These are phyloP conservation scores for Myriosclerotinia curreyana DNA, from an alignment of 2,329 filamentous ascomycete species.

Conservation along the genomic window DNA sequence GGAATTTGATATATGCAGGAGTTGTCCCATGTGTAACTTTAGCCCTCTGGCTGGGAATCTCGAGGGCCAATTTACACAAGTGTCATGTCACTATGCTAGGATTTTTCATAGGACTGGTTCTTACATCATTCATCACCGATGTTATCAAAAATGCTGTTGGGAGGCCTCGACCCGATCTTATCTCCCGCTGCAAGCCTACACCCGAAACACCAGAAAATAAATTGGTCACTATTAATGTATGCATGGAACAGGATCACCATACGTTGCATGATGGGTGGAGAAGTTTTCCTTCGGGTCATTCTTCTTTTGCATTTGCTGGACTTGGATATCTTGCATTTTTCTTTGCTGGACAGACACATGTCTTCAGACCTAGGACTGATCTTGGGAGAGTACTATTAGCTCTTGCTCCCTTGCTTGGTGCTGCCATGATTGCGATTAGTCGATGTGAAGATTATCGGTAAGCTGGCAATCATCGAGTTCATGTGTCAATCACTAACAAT, in stretches of 20 bases:
- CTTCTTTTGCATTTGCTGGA: constrained; percentile 74
- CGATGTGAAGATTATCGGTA: constrained; percentile 64
- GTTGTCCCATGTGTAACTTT: constrained; percentile 68
- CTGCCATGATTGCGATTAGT: constrained; percentile 65
- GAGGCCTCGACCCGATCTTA: constrained; percentile 75
- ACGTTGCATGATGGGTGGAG: constrained; percentile 79
- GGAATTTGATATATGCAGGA: constrained; percentile 62
- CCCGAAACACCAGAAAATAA: constrained; percentile 47
- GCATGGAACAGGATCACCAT: constrained; percentile 67
- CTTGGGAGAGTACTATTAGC: constrained; percentile 56
- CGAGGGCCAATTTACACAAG: constrained; percentile 68
- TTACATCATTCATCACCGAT: constrained; percentile 83
- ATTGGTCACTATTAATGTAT: constrained; percentile 65
- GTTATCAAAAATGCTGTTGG: constrained; percentile 77
- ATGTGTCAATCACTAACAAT: constrained; percentile 13
- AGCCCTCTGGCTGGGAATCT: constrained; percentile 59
- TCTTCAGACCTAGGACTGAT: constrained; percentile 49
- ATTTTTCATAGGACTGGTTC: constrained; percentile 70
- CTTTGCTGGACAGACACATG: constrained; percentile 62
- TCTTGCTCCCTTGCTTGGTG: constrained; percentile 57
- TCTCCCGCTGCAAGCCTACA: constrained; percentile 78
- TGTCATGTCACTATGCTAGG: constrained; percentile 82
- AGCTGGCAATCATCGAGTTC: neutral
- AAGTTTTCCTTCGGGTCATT: constrained; percentile 78
- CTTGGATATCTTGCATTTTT: constrained; percentile 72